These are phyloP conservation scores for Oryza glaberrima DNA, from an alignment of 176 grass and related monocot genomes.

Conservation along the genomic window DNA sequence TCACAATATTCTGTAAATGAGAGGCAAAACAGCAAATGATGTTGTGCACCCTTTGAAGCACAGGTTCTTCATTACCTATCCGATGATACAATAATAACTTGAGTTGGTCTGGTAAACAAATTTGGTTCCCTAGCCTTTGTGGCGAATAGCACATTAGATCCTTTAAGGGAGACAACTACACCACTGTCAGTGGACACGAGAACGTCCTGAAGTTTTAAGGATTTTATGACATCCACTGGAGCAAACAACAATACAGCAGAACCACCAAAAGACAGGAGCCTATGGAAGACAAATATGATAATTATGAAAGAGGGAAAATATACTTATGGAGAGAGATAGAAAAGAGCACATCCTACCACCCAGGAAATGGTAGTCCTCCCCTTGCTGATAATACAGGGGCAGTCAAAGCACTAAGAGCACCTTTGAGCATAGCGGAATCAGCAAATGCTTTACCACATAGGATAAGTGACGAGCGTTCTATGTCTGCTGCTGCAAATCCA, in stretches of 20 bases:
- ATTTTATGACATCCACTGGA: conserved; percentile 62
- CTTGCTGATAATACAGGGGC: conserved; percentile 76
- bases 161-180: conserved; percentile 60
- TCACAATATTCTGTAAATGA: background rate
- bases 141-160: conserved; percentile 57
- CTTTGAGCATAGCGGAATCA: conserved; percentile 58
- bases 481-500: conserved; percentile 80
- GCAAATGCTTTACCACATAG: conserved; percentile 87
- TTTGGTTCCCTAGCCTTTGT: conserved; percentile 41
- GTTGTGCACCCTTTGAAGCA: conserved; percentile 15
- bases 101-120: conserved; percentile 53
- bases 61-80: conserved; percentile 66
- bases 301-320: background rate
- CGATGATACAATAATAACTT: conserved; percentile 57
- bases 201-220: conserved; percentile 49
- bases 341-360: conserved; percentile 56
- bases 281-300: conserved; percentile 40
- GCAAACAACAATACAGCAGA: conserved; percentile 64
- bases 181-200: conserved; percentile 66
- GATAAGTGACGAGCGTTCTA: conserved; percentile 76
- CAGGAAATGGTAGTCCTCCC: conserved; percentile 70
- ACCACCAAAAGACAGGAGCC: conserved; percentile 59
- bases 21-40: conserved; percentile 11
- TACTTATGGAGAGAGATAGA: background rate
- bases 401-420: conserved; percentile 79